Evolutionary conservation across 352 stramenopile genomes (phyloP), one percentile per base, ranked within the genome.

Genomic region (Phytophthora hybrid): DNA sequence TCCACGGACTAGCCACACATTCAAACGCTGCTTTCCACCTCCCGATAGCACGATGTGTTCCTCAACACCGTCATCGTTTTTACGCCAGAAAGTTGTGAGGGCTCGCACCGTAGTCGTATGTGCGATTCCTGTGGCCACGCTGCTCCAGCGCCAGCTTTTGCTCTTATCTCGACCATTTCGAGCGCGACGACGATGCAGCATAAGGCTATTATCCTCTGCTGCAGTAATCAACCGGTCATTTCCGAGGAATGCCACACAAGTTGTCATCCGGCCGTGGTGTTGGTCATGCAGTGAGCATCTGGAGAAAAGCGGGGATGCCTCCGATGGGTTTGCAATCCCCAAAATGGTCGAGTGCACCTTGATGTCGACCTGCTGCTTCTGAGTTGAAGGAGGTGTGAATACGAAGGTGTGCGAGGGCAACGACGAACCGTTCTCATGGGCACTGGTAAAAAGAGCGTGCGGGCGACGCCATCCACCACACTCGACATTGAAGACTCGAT

Each of bases 91-190:
- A 16, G 76, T 60, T 34, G 80, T 82, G 9, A 97, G 65, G 2
- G 88, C 87, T 11, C 90, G 86, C 32, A 97, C 87, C 1, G 89
- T 93, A 32, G 88, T 97, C n/a, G 86, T 93, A 61, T 97, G 90
- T 16, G 87, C 89, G 21, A 89, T 69, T 14, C 85, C 87, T 21
- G 83, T 84, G 16, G 84, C 86, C 29, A 93, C 71, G 21, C 72
- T 84, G 0, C 59, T 41, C 83, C 85, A 93, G 9, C 78, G 65
- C 57, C 26, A 70, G 61, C 32, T 19, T 44, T 55, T 49, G 31
- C 37, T 23, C 23, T 75, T 61, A 32, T 61, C 5, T 63, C 60
- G 56, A 3, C 37, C 46, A 49, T 31, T 23, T 37, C 41, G 46
- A 55, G 13, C 16, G 4, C 46, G 61, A 39, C 73, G 84, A 4